Percentiles rank a stretch among this genome's conserved stretches.
These are phyloP conservation scores for Hsuehochloa calcarea DNA, from an alignment of 176 grass and related monocot species.

Conservation along the genomic window DNA sequence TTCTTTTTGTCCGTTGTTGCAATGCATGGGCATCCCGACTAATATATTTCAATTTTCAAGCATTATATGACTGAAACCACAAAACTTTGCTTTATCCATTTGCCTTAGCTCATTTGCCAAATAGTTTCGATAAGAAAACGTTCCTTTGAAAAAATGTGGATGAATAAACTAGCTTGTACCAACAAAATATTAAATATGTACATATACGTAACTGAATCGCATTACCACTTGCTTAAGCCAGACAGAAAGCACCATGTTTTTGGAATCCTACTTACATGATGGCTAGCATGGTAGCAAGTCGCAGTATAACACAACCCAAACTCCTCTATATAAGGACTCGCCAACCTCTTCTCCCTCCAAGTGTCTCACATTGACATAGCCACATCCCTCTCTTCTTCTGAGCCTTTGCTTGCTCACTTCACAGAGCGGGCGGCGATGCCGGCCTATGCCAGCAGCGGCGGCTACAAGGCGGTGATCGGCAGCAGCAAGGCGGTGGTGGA, in stretches of 20 bases:
- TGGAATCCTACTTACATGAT: background rate
- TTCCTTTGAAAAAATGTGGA: background rate
- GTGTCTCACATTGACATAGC: background rate
- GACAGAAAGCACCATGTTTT: background rate
- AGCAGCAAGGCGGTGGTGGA: constrained; percentile 68
- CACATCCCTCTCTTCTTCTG: no score
- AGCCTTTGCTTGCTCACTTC: background rate
- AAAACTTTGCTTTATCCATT: background rate
- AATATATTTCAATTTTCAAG: background rate
- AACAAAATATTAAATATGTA: background rate
- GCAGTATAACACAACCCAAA: background rate
- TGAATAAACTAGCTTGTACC: background rate
- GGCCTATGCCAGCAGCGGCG: background rate
- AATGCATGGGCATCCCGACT: background rate
- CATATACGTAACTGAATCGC: background rate
- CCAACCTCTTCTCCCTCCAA: background rate
- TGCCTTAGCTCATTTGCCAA: background rate
- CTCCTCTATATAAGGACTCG: constrained; percentile 15
- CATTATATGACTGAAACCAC: background rate
- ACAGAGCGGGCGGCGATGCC: background rate
- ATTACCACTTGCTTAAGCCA: background rate
- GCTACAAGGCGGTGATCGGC: background rate
- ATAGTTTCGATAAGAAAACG: background rate
- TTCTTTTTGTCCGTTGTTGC: background rate
- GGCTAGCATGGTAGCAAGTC: background rate